These are phyloP conservation scores for Candida maltosa DNA, from an alignment of 805 yeast species.

Conservation along the genomic window DNA sequence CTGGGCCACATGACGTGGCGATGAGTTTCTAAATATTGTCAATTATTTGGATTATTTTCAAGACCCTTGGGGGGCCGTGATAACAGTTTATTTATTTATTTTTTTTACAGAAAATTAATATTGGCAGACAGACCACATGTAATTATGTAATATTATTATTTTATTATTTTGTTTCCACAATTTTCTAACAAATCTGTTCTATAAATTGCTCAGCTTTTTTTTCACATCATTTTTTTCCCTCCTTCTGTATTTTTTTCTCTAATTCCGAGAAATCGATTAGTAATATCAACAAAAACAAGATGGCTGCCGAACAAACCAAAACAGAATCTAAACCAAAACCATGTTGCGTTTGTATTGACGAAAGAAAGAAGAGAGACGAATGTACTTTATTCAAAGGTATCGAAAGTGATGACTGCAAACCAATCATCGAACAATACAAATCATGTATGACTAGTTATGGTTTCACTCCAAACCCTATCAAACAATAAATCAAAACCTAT, in stretches of 20 bases:
- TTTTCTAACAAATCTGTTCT: too few species aligned
- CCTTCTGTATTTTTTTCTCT: not conserved
- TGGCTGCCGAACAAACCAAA: slow-evolving; percentile 9
- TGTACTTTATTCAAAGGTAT: slow-evolving; percentile 81
- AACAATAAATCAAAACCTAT: too few species aligned
- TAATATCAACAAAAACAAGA: slow-evolving; percentile 1
- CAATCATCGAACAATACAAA: slow-evolving; percentile 70
- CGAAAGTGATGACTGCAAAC: slow-evolving; percentile 78
- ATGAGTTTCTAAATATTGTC: too few species aligned
- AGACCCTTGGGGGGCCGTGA: too few species aligned
- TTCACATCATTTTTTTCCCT: not conserved
- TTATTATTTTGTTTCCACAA: too few species aligned
- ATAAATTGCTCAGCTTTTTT: not conserved
- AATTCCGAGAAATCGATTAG: not conserved
- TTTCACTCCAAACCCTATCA: slow-evolving; percentile 31
- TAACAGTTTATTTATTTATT: too few species aligned
- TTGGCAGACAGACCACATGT: too few species aligned
- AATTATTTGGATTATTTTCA: too few species aligned
- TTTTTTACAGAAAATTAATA: too few species aligned
- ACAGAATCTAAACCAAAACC: slow-evolving; percentile 73
- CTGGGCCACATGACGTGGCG: too few species aligned
- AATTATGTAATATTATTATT: too few species aligned
- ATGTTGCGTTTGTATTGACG: slow-evolving; percentile 91
- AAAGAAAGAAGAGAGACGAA: slow-evolving; percentile 79
- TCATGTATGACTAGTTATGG: slow-evolving; percentile 91